Conservation (phyloP, 768 basidiomycete genomes). For the Xanthoconium purpureum region DNA sequence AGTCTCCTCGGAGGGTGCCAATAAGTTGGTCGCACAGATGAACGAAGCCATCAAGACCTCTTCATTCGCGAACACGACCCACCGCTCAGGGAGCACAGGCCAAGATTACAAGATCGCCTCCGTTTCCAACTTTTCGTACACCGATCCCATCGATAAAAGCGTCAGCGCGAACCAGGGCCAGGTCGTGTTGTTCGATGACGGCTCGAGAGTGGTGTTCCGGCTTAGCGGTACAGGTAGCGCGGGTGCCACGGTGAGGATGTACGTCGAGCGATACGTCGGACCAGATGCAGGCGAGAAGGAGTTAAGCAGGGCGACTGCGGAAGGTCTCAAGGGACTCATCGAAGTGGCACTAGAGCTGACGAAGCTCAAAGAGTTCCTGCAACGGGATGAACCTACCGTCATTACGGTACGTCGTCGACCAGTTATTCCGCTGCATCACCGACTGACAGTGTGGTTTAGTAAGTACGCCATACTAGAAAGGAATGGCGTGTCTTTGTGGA, state of each 20-base stretch:
- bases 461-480: constrained; percentile 1
- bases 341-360: constrained; percentile 88
- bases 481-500: background rate
- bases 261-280: constrained; percentile 89
- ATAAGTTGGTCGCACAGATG: constrained; percentile 77
- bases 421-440: background rate
- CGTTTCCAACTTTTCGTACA: constrained; percentile 91
- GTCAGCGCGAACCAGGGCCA: constrained; percentile 96
- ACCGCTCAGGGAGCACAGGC: constrained; percentile 63
- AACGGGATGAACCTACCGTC: constrained; percentile 89
- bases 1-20: constrained; percentile 86
- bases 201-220: constrained; percentile 92
- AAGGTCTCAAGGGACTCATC: constrained; percentile 92
- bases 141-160: constrained; percentile 95
- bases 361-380: constrained; percentile 82
- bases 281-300: constrained; percentile 65
- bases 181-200: constrained; percentile 87
- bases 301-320: constrained; percentile 71
- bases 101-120: constrained; percentile 74
- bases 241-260: constrained; percentile 95
- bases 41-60: constrained; percentile 64
- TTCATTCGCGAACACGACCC: constrained; percentile 64
- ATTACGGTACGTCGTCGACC: constrained; percentile 68
- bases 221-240: constrained; percentile 94
- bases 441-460: constrained; percentile 11